These are phyloP conservation scores for Sclerotinia nivalis DNA, from an alignment of 2,329 filamentous ascomycete genomes.

Conservation along the genomic window DNA sequence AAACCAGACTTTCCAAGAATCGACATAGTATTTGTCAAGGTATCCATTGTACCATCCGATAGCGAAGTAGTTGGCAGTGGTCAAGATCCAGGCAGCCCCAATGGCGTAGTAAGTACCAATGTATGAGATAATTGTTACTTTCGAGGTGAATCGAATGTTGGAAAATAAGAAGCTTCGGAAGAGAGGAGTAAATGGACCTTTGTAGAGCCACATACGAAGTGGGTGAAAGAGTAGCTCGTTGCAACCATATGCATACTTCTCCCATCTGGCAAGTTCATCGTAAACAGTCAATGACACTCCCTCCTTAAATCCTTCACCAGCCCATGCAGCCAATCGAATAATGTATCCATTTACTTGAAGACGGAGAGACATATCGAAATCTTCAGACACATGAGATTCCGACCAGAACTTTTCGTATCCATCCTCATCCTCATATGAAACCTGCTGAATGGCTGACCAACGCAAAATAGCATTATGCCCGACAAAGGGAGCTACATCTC, in stretches of 20 bases:
- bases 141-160: constrained; percentile 72
- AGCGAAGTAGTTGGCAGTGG: constrained; percentile 71
- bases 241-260: constrained; percentile 84
- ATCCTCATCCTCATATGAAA: constrained; percentile 68
- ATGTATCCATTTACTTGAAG: constrained; percentile 72
- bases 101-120: constrained; percentile 82
- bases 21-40: constrained; percentile 78
- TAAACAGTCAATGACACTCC: constrained; percentile 83
- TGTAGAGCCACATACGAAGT: constrained; percentile 68
- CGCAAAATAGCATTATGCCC: constrained; percentile 78
- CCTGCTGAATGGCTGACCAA: constrained; percentile 74
- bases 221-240: constrained; percentile 82
- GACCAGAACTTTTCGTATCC: constrained; percentile 81
- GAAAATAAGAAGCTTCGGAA: constrained; percentile 74
- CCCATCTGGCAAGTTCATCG: constrained; percentile 81
- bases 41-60: constrained; percentile 76
- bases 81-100: constrained; percentile 73
- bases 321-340: constrained; percentile 71
- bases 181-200: constrained; percentile 75
- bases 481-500: constrained; percentile 76
- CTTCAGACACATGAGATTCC: constrained; percentile 76
- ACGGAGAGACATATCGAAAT: constrained; percentile 80
- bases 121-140: constrained; percentile 74
- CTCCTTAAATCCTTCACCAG: constrained; percentile 77
- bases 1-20: constrained; percentile 79